Percentiles rank a stretch among this genome's conserved stretches.
phyloP scores from a whole-genome alignment of 2,329 filamentous ascomycete genomes.

The Metarhizium sp. region DNA sequence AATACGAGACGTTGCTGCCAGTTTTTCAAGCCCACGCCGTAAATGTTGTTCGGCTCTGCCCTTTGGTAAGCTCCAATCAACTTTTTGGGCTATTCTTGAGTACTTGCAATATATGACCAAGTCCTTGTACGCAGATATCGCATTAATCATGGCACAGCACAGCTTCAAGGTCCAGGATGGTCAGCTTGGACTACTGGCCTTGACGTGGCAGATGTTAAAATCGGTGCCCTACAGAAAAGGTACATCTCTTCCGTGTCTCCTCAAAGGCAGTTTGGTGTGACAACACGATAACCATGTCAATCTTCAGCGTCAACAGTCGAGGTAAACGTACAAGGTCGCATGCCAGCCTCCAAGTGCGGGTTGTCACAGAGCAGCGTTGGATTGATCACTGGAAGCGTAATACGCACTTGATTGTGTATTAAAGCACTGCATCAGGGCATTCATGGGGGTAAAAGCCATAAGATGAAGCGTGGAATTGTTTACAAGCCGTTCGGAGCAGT shows the following conservation, averaged over 20 bases:
- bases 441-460: neutral
- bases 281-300: neutral
- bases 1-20: neutral
- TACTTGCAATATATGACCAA: neutral
- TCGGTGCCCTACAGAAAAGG: neutral
- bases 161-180: neutral
- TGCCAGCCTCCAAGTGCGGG: neutral
- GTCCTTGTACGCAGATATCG: neutral
- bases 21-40: neutral
- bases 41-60: neutral
- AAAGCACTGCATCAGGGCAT: constrained; percentile 35
- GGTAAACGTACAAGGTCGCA: neutral
- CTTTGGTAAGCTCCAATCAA: neutral
- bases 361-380: neutral
- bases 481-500: neutral
- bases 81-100: too few relatives aligned
- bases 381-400: constrained; percentile 3
- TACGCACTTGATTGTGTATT: constrained; percentile 53
- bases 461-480: neutral
- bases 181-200: neutral
- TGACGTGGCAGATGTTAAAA: neutral
- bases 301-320: neutral
- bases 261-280: neutral
- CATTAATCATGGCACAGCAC: neutral
- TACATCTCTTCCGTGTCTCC: neutral